Base-by-base conservation (phyloP, 2,329 filamentous ascomycete genomes). In the Rhinocladiella mackenziei region DNA sequence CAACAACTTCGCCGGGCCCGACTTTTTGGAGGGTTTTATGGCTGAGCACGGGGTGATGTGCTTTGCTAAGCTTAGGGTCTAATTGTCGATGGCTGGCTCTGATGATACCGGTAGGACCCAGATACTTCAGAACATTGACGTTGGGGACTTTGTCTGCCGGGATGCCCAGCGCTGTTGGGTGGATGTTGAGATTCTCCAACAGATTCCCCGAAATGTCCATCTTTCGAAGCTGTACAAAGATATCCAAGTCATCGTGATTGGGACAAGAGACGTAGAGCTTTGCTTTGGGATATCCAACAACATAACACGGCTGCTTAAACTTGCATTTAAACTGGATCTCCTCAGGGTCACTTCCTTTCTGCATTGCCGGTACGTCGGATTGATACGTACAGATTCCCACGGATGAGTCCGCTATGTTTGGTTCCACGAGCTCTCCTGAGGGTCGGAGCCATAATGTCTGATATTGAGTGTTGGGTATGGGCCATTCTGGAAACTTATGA, bases 251-350 rank as follows among this genome's bases (percentile, higher is more conserved):
- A 36, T 75, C 63, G 4, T 57, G 54, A 5, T 64, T 60, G 1
- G 58, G 54, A 43, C 62, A 67, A 1, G 66, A 70, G 60, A 74
- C 66, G 57, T 70, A 72, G 0, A 76, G 56, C 0, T 68, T 55
- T 0, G 69, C 70, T 53, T 73, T 74, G 5, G 71, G 62, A 0
- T 70, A 55, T 1, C 72, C 73, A 11, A 72, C 64, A 1, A 76
- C n/a, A 13, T 9, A 20, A 2, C 14, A 62, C 1, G 56, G 55
- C 26, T 67, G 52, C 2, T 54, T n/a, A 42, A 75, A 74, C 0
- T 57, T 70, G 39, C 65, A 55, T 1, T 48, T 62, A 53, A 73
- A 72, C 11, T 60, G 57, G 11, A 38, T 22, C 20, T 43, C 29
- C 23, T 36, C 23, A 1, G 11, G 8, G 20, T 42, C 40, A 11